These are phyloP conservation scores for Styphnolobium japonicum DNA, from an alignment of 306 rosid species.

Conservation along the genomic window DNA sequence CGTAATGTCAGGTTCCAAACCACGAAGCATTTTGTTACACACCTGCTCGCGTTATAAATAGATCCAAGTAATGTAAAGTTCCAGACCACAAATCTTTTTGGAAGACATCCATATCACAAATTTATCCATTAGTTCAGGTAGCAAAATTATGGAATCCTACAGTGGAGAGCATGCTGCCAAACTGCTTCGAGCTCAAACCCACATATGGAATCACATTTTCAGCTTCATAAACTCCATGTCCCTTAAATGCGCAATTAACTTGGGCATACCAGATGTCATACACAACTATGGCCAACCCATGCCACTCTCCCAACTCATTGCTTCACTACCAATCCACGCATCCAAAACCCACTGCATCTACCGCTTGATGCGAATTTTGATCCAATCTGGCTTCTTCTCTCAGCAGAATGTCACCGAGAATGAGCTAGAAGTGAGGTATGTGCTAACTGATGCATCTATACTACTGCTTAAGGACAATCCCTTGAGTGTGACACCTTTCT, in stretches of 20 bases:
- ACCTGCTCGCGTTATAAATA: no score
- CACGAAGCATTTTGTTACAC: no score
- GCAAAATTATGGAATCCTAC: background rate
- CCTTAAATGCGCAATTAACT: constrained; percentile 20
- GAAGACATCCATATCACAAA: background rate
- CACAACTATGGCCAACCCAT: constrained; percentile 51
- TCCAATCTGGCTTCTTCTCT: constrained; percentile 40
- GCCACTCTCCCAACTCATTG: constrained; percentile 40
- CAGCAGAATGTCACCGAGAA: background rate
- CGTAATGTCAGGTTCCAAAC: no score
- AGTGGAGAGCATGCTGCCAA: background rate
- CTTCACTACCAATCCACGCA: constrained; percentile 29
- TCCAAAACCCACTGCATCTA: constrained; percentile 14
- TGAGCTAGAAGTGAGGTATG: constrained; percentile 21
- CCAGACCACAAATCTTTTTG: background rate
- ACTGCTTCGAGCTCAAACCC: constrained; percentile 36
- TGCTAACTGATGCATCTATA: constrained; percentile 27
- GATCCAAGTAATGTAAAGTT: background rate
- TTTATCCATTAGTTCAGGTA: background rate
- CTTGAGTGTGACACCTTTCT: constrained; percentile 2
- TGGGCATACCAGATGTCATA: constrained; percentile 23
- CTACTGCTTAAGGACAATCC: constrained; percentile 37
- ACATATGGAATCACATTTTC: constrained; percentile 4
- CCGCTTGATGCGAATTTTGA: constrained; percentile 44
- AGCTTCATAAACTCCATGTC: constrained; percentile 25